phyloP scores from a whole-genome alignment of 306 rosid species.

The Oxytropis ochrocephala region DNA sequence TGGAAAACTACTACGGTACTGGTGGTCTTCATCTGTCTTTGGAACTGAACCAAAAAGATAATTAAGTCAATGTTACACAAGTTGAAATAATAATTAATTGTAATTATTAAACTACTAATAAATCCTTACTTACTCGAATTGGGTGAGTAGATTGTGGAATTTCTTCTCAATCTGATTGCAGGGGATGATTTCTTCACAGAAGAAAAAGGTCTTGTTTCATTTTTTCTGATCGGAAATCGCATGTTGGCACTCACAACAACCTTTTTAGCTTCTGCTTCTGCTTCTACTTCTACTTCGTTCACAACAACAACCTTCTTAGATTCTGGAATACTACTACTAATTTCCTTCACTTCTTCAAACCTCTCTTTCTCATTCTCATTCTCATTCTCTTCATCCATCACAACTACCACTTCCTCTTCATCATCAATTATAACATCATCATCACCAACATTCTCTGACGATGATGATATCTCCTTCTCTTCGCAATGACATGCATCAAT shows the following conservation, averaged over 20 bases:
- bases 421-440: constrained; percentile 11
- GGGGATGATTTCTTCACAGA: constrained; percentile 46
- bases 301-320: constrained; percentile 11
- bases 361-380: constrained; percentile 38
- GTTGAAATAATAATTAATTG: neutral
- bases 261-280: constrained; percentile 22
- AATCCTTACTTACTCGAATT: constrained; percentile 46
- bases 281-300: constrained; percentile 26
- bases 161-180: constrained; percentile 34
- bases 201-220: constrained; percentile 28
- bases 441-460: neutral
- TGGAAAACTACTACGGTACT: constrained; percentile 31
- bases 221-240: constrained; percentile 34
- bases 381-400: constrained; percentile 23
- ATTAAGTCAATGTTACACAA: neutral
- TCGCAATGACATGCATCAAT: constrained; percentile 38
- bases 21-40: constrained; percentile 27
- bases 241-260: constrained; percentile 21
- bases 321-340: constrained; percentile 35
- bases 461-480: constrained; percentile 43
- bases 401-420: constrained; percentile 19
- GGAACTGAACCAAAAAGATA: constrained; percentile 23
- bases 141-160: constrained; percentile 28
- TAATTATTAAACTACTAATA: neutral
- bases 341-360: constrained; percentile 61